These are phyloP conservation scores for Xylaria arbuscula DNA, from an alignment of 2,329 filamentous ascomycete species.

Conservation along the genomic window DNA sequence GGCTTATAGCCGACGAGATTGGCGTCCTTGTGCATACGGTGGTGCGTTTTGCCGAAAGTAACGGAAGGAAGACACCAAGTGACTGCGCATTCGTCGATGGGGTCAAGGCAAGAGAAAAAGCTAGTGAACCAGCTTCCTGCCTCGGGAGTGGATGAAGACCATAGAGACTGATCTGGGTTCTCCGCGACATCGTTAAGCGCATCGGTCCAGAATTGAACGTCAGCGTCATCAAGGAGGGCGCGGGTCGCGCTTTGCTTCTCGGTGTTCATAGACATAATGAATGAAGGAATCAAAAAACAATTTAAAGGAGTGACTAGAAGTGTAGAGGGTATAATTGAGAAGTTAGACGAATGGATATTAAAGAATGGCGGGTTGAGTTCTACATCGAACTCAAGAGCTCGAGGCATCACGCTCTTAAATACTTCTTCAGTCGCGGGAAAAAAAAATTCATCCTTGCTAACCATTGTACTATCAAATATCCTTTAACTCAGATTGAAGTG, in stretches of 20 bases:
- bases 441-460: neutral
- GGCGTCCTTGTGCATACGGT: neutral
- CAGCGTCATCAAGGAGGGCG: neutral
- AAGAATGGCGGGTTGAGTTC: neutral
- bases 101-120: neutral
- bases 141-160: neutral
- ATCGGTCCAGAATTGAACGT: neutral
- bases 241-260: neutral
- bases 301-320: neutral
- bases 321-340: neutral
- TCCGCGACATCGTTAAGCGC: neutral
- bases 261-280: neutral
- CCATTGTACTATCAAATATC: neutral
- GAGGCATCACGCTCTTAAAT: neutral
- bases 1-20: neutral
- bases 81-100: constrained; percentile 1
- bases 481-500: neutral
- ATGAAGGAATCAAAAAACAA: neutral
- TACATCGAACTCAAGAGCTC: neutral
- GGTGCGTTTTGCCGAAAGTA: neutral
- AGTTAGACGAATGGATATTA: neutral
- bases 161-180: neutral
- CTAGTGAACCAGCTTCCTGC: neutral
- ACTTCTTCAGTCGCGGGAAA: neutral
- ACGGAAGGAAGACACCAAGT: neutral